These are phyloP conservation scores for Lachnellula cervina DNA, from an alignment of 2,329 filamentous ascomycete species.

Conservation along the genomic window DNA sequence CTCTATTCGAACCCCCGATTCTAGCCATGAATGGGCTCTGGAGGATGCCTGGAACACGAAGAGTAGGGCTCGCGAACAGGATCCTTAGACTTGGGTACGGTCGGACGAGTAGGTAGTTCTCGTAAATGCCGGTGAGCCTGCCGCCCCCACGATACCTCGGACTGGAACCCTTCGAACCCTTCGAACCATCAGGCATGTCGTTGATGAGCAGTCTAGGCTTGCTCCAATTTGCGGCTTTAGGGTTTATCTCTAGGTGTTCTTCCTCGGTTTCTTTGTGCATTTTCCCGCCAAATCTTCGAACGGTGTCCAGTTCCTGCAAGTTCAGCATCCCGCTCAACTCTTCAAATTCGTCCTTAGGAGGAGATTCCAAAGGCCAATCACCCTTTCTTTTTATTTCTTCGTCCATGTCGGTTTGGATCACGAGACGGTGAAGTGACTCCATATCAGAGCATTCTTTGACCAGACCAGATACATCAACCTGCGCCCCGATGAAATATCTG, in stretches of 20 bases:
- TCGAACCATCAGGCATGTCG: conserved; percentile 19
- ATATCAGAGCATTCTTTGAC: conserved; percentile 57
- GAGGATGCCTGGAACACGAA: conserved; percentile 63
- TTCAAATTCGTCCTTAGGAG: conserved; percentile 57
- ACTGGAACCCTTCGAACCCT: conserved; percentile 4
- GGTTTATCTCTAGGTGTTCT: conserved; percentile 36
- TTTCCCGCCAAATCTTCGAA: conserved; percentile 57
- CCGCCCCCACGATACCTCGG: conserved; percentile 23
- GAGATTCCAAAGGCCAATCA: conserved; percentile 2
- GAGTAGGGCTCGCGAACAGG: conserved; percentile 63
- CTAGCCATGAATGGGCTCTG: conserved; percentile 53
- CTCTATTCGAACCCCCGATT: conserved; percentile 45
- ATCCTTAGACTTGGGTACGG: conserved; percentile 62
- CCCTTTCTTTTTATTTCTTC: conserved; percentile 18
- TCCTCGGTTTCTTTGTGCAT: conserved; percentile 51
- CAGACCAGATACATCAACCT: conserved; percentile 60
- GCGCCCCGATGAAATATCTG: conserved; percentile 61
- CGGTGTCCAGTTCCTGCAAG: conserved; percentile 58
- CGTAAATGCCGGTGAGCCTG: conserved; percentile 40
- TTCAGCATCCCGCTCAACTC: conserved; percentile 68
- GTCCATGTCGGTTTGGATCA: conserved; percentile 30
- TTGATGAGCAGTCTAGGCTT: conserved; percentile 40
- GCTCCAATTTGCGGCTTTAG: conserved; percentile 32
- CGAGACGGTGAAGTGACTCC: conserved; percentile 48
- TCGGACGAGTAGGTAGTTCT: conserved; percentile 59